These are phyloP conservation scores for Colletotrichum gigasporum DNA, from an alignment of 2,329 filamentous ascomycete genomes.

Conservation along the genomic window DNA sequence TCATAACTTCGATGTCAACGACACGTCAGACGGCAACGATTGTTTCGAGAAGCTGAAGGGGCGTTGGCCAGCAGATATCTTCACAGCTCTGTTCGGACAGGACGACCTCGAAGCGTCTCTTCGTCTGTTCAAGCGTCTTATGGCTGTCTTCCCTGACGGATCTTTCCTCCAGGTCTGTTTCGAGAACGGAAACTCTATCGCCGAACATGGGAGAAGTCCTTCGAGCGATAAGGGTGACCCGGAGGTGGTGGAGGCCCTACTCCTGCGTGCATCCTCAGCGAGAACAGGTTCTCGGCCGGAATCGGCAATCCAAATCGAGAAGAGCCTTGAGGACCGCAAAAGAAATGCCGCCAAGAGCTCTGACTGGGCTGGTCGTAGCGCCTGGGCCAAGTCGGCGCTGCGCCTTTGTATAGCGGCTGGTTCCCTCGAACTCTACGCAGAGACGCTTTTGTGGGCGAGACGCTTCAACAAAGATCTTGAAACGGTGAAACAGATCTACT, in stretches of 20 bases:
- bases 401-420: constrained; percentile 38
- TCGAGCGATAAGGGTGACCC: background rate
- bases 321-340: constrained; percentile 32
- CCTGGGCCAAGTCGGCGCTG: constrained; percentile 39
- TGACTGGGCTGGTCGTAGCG: constrained; percentile 35
- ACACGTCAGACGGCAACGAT: constrained; percentile 2
- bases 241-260: background rate
- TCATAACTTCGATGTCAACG: constrained; percentile 37
- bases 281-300: background rate
- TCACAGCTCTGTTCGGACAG: background rate
- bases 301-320: background rate
- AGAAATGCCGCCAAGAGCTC: constrained; percentile 35
- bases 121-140: background rate
- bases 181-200: background rate
- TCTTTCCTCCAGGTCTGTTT: background rate
- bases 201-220: background rate
- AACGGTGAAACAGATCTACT: constrained; percentile 33
- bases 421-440: constrained; percentile 35
- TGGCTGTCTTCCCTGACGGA: background rate
- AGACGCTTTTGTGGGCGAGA: constrained; percentile 39
- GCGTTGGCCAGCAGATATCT: constrained; percentile 6
- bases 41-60: constrained; percentile 11
- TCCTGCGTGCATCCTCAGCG: background rate
- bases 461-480: constrained; percentile 42
- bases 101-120: background rate